Evolutionary conservation across 129 eudicot species (phyloP), one percentile per base, ranked within the genome.

Genomic region (Oenanthe sinensis): DNA sequence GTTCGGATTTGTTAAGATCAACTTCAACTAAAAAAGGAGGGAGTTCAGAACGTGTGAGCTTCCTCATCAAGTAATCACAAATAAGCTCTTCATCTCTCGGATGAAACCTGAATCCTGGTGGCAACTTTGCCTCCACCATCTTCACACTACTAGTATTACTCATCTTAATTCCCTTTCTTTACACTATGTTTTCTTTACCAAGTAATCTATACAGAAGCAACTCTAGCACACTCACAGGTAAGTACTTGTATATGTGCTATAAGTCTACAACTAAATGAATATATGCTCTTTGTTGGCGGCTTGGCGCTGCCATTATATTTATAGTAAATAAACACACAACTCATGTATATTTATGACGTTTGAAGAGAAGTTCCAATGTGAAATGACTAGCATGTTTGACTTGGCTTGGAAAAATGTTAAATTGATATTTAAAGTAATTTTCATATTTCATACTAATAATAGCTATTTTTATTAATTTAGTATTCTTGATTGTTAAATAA

Each of bases 71-170:
- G 85, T 94, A 94, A 87, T 94, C 93, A 79, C 93, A 90, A 12
- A 94, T 63, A 47, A 94, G 84, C 36, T 94, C 98, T 45, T 87
- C 93, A 42, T 94, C 98, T 71, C 81, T 88, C 0, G 98, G 98
- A 58, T 91, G 97, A 82, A 94, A 94, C 80, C 98, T 84, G 79
- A 94, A 94, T 47, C 98, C 98, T 33, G 98, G 96, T 17, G 98
- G 98, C 55, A 94, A 83, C 79, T 83, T 90, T 15, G 89, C 90
- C 82, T 94, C 98, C 83, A 94, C 98, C 85, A 82, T 87, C 84
- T 91, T 91, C 71, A 93, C 68, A 60, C 68, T 60, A 28, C 68
- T 60, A 60, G 33, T 60, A 28, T 33, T 60, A 60, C 68, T 60
- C 68, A 60, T 60, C 65, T 26, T 33, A 33, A 33, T 54, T 55